Percentiles rank a stretch among this genome's conserved stretches.
Evolutionary conservation across 352 stramenopile genomes (phyloP).

Genomic region (Blastocystis hominis): DNA sequence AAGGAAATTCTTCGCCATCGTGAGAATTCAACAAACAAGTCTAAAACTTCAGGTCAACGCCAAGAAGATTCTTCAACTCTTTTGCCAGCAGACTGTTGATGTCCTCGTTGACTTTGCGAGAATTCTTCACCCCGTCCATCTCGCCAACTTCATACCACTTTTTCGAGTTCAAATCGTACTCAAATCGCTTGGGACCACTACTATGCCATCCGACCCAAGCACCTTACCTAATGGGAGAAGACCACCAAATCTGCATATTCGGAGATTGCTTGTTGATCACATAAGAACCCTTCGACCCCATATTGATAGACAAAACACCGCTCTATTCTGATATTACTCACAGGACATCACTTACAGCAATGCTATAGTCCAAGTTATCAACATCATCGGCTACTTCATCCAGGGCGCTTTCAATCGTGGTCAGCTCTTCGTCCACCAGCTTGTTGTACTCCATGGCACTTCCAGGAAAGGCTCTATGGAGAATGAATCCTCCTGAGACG

Average conservation of each 20-base stretch:
- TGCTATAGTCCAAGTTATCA: conserved; percentile 50
- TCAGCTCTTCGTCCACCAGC: conserved; percentile 29
- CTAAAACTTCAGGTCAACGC: conserved; percentile 63
- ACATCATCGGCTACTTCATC: conserved; percentile 43
- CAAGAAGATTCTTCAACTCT: conserved; percentile 71
- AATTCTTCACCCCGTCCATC: conserved; percentile 61
- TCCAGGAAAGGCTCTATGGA: conserved; percentile 7
- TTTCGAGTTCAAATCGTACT: conserved; percentile 68
- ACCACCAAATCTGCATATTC: conserved; percentile 92
- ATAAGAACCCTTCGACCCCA: conserved; percentile 83
- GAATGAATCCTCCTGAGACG: neutral
- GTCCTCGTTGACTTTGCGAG: conserved; percentile 61
- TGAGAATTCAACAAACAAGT: neutral
- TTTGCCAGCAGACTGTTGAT: conserved; percentile 68
- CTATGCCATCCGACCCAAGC: neutral
- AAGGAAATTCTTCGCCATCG: neutral
- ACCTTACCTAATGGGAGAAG: conserved; percentile 76
- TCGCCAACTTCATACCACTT: conserved; percentile 76
- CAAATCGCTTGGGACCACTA: conserved; percentile 76
- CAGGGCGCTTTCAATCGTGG: neutral
- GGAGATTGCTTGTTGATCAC: conserved; percentile 94
- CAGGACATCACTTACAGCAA: neutral
- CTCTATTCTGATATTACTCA: conserved; percentile 65
- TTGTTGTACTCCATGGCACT: conserved; percentile 27
- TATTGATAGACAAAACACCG: conserved; percentile 85